Conservation (phyloP, 441 rosid species). For the Raphanus hybrid region DNA sequence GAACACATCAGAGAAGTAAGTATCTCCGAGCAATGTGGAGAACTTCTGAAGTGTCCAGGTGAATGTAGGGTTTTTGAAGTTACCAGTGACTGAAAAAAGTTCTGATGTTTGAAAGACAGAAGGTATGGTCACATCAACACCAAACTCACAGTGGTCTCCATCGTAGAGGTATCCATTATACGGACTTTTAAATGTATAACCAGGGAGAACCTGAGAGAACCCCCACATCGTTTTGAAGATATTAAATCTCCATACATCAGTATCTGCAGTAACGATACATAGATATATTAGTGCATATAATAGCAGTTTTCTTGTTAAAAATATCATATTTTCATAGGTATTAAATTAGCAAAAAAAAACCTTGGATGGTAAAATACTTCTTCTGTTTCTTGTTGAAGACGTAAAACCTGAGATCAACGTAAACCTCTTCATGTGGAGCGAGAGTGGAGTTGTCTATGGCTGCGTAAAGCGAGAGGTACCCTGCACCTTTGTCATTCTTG, state of each 20-base stretch:
- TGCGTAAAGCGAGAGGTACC: constrained; percentile 17
- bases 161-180: constrained; percentile 33
- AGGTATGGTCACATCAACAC: constrained; percentile 34
- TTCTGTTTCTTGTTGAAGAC: constrained; percentile 4
- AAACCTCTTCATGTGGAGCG: constrained; percentile 1
- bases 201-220: constrained; percentile 25
- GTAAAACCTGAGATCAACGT: constrained; percentile 23
- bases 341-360: not conserved
- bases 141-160: constrained; percentile 37
- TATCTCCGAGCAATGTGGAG: not conserved
- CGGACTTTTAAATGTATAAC: constrained; percentile 17
- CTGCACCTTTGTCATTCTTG: constrained; percentile 27
- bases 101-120: not conserved
- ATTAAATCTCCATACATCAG: constrained; percentile 4
- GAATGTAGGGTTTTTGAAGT: not conserved
- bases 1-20: constrained; percentile 19
- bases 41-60: not conserved
- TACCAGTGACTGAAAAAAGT: constrained; percentile 4
- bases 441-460: constrained; percentile 17
- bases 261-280: constrained; percentile 1
- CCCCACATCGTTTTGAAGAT: constrained; percentile 33
- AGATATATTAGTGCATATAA: not conserved
- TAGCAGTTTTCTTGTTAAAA: not conserved
- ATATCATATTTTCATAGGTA: no score
- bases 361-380: constrained; percentile 18